These are phyloP conservation scores for Calonectria henricotiae DNA, from an alignment of 2,329 filamentous ascomycete species.

Conservation along the genomic window DNA sequence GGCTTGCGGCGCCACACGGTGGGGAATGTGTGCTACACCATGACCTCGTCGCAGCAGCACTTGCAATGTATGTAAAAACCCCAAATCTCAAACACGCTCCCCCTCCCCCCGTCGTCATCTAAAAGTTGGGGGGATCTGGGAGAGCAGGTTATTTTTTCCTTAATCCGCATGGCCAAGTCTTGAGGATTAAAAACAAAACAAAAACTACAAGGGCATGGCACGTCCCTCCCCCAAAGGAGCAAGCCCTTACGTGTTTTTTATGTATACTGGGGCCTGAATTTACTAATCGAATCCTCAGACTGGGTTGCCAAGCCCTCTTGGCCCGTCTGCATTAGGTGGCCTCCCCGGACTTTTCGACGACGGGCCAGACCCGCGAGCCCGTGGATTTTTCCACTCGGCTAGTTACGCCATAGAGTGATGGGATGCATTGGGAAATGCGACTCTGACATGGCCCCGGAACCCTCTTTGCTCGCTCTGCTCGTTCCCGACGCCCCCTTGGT, in stretches of 20 bases:
- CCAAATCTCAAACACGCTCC: neutral
- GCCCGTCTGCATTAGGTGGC: slow-evolving; percentile 40
- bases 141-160: slow-evolving; percentile 12
- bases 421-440: slow-evolving; percentile 32
- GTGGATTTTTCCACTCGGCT: slow-evolving; percentile 38
- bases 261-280: slow-evolving; percentile 44
- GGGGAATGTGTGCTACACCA: neutral
- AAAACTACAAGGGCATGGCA: slow-evolving; percentile 13
- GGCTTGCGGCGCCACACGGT: neutral
- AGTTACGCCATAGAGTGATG: slow-evolving; percentile 8
- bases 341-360: slow-evolving; percentile 19
- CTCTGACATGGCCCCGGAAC: slow-evolving; percentile 28
- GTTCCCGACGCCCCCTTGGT: slow-evolving; percentile 1
- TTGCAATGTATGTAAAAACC: neutral
- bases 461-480: slow-evolving; percentile 32
- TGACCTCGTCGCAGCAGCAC: too few species aligned
- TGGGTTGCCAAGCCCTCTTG: slow-evolving; percentile 35
- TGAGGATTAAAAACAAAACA: neutral
- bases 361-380: slow-evolving; percentile 16
- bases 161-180: slow-evolving; percentile 27
- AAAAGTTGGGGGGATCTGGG: neutral
- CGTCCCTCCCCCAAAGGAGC: slow-evolving; percentile 12
- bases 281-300: slow-evolving; percentile 47
- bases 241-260: slow-evolving; percentile 51
- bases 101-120: neutral